Percentiles rank a stretch among this genome's conserved stretches.
Evolutionary conservation across 2,329 filamentous ascomycete species (phyloP).

Genomic region (Fusarium setosum): DNA sequence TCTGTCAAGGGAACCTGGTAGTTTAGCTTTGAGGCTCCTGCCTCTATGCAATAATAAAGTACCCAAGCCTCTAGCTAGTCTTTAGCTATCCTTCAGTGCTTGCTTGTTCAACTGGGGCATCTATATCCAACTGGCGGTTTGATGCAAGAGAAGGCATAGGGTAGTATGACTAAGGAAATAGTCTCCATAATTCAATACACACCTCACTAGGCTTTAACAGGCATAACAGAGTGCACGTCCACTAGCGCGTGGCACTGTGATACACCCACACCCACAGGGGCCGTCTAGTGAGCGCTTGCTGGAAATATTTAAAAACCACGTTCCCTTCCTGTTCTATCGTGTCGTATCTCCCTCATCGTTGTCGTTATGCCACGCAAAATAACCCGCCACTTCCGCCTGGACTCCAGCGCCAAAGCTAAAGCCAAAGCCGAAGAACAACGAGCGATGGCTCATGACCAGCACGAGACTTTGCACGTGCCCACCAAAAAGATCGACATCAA

Average conservation of each 20-base stretch:
- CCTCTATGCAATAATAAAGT: neutral
- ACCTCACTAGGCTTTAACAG: neutral
- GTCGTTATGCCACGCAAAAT: neutral
- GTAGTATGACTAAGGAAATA: no score
- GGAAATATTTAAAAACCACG: no score
- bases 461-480: neutral
- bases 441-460: neutral
- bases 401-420: neutral
- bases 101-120: no score
- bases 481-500: neutral
- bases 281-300: no score
- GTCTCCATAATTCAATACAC: no score
- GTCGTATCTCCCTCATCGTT: neutral
- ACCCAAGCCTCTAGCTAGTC: no score
- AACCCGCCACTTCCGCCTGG: neutral
- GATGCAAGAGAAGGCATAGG: no score
- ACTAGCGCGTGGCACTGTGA: neutral
- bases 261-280: neutral
- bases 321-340: no score
- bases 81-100: no score
- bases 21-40: neutral
- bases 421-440: neutral
- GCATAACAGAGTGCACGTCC: neutral
- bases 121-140: no score
- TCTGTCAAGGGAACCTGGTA: no score